Conservation (phyloP, 805 yeast genomes). For the Tetrapisispora iriomotensis region DNA sequence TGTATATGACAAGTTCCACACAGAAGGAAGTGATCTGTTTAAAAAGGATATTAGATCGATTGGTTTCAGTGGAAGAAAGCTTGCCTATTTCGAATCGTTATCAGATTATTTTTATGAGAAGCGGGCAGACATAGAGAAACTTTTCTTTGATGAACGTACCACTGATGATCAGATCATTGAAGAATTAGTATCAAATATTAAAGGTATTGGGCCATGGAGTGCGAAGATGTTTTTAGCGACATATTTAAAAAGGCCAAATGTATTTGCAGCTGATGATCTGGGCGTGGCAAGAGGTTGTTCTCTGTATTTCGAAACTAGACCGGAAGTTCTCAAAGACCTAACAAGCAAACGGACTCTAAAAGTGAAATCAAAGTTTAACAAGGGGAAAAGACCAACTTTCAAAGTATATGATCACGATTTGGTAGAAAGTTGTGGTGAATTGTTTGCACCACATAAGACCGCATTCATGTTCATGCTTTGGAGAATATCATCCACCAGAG, state of each 20-base stretch:
- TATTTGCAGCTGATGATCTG: conserved; percentile 69
- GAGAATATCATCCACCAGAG: conserved; percentile 53
- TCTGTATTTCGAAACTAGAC: conserved; percentile 46
- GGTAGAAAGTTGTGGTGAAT: conserved; percentile 44
- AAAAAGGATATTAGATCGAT: conserved; percentile 45
- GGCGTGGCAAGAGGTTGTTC: conserved; percentile 81
- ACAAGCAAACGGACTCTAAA: conserved; percentile 30
- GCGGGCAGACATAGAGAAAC: conserved; percentile 28
- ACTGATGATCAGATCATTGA: conserved; percentile 39
- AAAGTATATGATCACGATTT: conserved; percentile 51
- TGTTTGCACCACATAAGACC: conserved; percentile 56
- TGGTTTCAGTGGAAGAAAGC: conserved; percentile 65
- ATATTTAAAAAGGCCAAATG: conserved; percentile 54
- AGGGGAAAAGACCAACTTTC: conserved; percentile 50
- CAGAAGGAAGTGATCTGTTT: conserved; percentile 31
- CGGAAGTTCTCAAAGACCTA: conserved; percentile 37
- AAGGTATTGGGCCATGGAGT: conserved; percentile 80
- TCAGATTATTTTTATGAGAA: conserved; percentile 40
- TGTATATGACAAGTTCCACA: conserved; percentile 28
- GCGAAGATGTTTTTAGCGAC: conserved; percentile 80
- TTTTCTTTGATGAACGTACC: conserved; percentile 28
- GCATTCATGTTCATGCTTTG: conserved; percentile 64
- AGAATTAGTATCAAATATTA: conserved; percentile 40
- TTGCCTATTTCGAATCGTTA: conserved; percentile 48
- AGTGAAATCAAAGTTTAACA: conserved; percentile 19